Base-by-base conservation (phyloP, 1,284 basidiomycete species). In the Athelia psychrophila region DNA sequence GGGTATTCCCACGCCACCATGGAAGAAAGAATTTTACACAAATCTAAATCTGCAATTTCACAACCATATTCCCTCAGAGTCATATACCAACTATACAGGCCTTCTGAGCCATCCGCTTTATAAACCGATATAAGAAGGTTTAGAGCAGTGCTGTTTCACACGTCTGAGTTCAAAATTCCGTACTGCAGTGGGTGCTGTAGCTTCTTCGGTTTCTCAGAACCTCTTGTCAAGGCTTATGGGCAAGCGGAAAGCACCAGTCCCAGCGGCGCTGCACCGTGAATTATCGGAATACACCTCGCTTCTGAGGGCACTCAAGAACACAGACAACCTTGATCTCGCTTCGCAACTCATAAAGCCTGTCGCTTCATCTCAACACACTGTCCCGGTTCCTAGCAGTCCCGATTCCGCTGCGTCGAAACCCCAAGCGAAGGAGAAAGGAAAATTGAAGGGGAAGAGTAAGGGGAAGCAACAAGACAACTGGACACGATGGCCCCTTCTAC, bases 401-500 rank as follows among this genome's bases (percentile, higher is more conserved):
- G 47, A 51, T 18, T 27, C 32, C 18, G 25, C 57, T 45, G 25
- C 44, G 24, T 18, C 52, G 54, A 24, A 20, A 20, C 52, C 51
- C 51, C 50, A 13, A 44, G 38, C 36, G 20, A 42, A 10, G 16
- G 35, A 44, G 35, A 23, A 18, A 50, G 30, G 55, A 33, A 52
- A 62, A 54, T 50, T 55, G 51, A 27, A 54, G 27, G 25, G 48
- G 36, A 62, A 67, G 53, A 66, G 71, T 36, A 47, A 44, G 49
- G 25, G 52, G 20, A 56, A 58, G 24, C 68, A 53, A n/a, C 22
- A 53, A 16, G 72, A 83, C 56, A 70, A 67, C 4, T 86, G 83
- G 84, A 85, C 83, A 1, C 76, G 82, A 18, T 88, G 85, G 85
- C 85, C 85, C 3, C 73, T 86, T 25, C 73, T 79, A 9, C 57